A percentile compares a stretch with the other conserved stretches of the same genome.
Conservation (phyloP, 257 asterid species). For the Oldenlandia corymbosa region DNA sequence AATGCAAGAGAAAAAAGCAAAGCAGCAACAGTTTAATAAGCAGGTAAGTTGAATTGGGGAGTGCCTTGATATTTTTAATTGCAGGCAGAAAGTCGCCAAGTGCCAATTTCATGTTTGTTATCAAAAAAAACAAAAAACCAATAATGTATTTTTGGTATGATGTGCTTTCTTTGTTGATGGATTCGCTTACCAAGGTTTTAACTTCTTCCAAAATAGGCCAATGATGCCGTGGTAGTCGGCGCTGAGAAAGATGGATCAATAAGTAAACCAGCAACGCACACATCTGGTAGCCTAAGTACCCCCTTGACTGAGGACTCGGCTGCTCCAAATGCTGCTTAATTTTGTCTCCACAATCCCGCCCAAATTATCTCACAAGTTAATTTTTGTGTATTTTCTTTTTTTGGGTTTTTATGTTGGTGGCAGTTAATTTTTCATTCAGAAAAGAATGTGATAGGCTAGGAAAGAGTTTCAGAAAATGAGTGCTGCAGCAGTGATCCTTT, state of each 20-base stretch:
- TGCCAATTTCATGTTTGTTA: background rate
- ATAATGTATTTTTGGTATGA: background rate
- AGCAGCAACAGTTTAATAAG: slow-evolving; percentile 26
- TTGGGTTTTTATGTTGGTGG: background rate
- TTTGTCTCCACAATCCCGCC: background rate
- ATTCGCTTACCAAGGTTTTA: background rate
- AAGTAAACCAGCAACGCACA: slow-evolving; percentile 3
- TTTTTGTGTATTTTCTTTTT: background rate
- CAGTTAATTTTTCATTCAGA: background rate
- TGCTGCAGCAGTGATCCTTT: background rate
- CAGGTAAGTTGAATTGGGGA: slow-evolving; percentile 23
- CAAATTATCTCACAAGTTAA: background rate
- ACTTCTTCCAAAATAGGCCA: slow-evolving; percentile 16
- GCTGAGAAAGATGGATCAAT: slow-evolving; percentile 15
- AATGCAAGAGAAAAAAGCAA: slow-evolving; percentile 39
- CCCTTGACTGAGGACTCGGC: background rate
- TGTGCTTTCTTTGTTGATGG: background rate
- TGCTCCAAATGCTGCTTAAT: slow-evolving; percentile 11
- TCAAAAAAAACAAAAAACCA: too few species aligned
- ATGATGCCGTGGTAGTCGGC: slow-evolving; percentile 13
- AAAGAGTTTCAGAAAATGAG: background rate
- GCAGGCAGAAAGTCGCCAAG: too few species aligned
- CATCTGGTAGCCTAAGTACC: slow-evolving; percentile 5
- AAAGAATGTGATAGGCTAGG: background rate
- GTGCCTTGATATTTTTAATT: background rate